Evolutionary conservation across 176 grass and related monocot genomes (phyloP).

Genomic region (Aegilops tauschii): DNA sequence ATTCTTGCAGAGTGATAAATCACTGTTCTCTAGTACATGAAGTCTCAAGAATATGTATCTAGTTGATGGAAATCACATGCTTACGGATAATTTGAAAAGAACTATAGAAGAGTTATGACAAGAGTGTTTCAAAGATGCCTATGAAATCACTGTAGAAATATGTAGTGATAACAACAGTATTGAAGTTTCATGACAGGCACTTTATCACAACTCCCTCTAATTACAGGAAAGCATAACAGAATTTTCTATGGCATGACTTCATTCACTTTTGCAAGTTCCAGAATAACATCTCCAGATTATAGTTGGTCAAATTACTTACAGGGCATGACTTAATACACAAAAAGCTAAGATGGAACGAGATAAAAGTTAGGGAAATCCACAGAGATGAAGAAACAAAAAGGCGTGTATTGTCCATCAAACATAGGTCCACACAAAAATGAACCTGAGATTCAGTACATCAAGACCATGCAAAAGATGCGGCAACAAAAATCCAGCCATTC

Average conservation of each 20-base stretch:
- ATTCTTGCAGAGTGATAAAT: not conserved
- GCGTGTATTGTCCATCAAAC: constrained; percentile 10
- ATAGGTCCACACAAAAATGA: not conserved
- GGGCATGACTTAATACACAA: constrained; percentile 8
- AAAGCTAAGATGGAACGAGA: constrained; percentile 6
- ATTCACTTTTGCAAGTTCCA: not conserved
- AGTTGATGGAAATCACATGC: constrained; percentile 9
- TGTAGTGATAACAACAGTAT: not conserved
- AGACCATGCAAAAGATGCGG: not conserved
- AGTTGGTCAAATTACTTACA: constrained; percentile 1
- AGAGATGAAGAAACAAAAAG: not conserved
- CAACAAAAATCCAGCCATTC: not conserved
- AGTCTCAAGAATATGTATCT: not conserved
- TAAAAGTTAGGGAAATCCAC: not conserved
- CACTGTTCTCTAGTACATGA: not conserved
- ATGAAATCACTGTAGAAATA: constrained; percentile 1
- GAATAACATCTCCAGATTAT: not conserved
- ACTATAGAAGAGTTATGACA: not conserved
- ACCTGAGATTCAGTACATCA: constrained; percentile 15
- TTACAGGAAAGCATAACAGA: not conserved
- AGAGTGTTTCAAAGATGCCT: not conserved
- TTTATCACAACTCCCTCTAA: not conserved
- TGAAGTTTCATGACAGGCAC: not conserved
- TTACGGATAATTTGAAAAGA: not conserved
- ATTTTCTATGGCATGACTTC: not conserved